Percentiles rank a stretch among this genome's conserved stretches.
Conservation (phyloP, 306 rosid species). For the Cucurbita maxima region DNA sequence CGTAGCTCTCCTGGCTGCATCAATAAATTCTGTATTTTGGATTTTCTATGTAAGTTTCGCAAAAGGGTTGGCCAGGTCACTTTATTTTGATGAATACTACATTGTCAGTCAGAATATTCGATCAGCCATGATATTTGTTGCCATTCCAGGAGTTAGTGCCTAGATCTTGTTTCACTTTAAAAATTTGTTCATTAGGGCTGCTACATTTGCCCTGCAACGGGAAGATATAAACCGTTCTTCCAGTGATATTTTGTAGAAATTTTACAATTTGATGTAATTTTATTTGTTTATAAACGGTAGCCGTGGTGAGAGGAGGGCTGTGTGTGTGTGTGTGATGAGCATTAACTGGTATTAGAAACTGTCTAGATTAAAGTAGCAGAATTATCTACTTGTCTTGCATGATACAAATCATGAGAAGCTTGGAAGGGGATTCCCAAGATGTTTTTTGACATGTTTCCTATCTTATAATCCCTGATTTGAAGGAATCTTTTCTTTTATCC, state of each 20-base stretch:
- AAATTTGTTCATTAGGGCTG: neutral
- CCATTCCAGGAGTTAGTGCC: neutral
- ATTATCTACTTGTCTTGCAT: neutral
- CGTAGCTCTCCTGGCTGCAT: neutral
- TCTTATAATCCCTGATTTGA: neutral
- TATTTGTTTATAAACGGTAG: neutral
- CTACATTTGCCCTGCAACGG: neutral
- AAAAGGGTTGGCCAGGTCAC: neutral
- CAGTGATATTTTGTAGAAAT: neutral
- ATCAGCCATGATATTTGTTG: neutral
- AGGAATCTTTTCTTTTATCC: neutral
- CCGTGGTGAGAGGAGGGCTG: neutral
- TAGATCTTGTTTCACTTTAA: neutral
- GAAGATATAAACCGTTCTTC: neutral
- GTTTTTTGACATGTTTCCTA: neutral
- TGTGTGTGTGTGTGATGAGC: neutral
- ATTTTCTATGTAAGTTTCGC: neutral
- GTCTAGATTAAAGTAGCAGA: neutral
- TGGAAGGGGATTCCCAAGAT: neutral
- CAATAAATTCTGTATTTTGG: neutral
- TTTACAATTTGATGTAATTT: neutral
- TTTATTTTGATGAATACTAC: neutral
- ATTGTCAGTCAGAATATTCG: neutral
- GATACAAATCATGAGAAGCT: neutral
- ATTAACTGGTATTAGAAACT: neutral